These are phyloP conservation scores for Lactarius akahatsu DNA, from an alignment of 768 basidiomycete genomes.

Conservation along the genomic window DNA sequence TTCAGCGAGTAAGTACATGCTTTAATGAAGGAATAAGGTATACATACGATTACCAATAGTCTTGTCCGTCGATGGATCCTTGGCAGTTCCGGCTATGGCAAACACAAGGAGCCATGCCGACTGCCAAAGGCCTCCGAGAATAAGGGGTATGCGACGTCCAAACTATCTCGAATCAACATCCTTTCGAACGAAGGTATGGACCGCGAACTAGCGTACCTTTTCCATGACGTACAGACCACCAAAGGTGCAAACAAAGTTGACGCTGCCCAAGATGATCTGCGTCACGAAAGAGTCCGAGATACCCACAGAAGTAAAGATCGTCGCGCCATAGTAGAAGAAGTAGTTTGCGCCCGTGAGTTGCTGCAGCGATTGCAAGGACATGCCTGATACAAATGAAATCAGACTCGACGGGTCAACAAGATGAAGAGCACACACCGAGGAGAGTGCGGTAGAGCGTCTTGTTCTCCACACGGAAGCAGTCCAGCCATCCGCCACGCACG, in stretches of 20 bases:
- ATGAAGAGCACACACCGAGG: conserved; percentile 38
- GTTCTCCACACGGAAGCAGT: conserved; percentile 56
- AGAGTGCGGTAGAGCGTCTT: conserved; percentile 65
- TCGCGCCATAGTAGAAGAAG: conserved; percentile 65
- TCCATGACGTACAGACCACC: conserved; percentile 75
- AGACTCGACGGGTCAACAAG: conserved; percentile 1
- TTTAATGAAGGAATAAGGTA: background rate
- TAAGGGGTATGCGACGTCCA: conserved; percentile 63
- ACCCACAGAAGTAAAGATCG: conserved; percentile 66
- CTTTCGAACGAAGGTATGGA: background rate
- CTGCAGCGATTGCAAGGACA: conserved; percentile 66
- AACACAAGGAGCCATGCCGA: conserved; percentile 69
- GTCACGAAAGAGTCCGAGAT: conserved; percentile 64
- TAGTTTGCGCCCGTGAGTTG: conserved; percentile 73
- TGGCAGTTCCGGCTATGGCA: conserved; percentile 66
- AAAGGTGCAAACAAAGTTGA: conserved; percentile 72
- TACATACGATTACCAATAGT: conserved; percentile 53
- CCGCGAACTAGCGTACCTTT: conserved; percentile 39
- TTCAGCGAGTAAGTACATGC: background rate
- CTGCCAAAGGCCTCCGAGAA: conserved; percentile 71
- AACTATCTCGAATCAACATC: conserved; percentile 40
- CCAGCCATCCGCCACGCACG: conserved; percentile 57
- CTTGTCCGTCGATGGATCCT: conserved; percentile 48
- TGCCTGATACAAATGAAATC: conserved; percentile 37
- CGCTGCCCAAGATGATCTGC: conserved; percentile 73